Percentiles rank a stretch among this genome's conserved stretches.
These are phyloP conservation scores for Sarcocystis neurona DNA, from an alignment of 169 alveolate species.

Conservation along the genomic window DNA sequence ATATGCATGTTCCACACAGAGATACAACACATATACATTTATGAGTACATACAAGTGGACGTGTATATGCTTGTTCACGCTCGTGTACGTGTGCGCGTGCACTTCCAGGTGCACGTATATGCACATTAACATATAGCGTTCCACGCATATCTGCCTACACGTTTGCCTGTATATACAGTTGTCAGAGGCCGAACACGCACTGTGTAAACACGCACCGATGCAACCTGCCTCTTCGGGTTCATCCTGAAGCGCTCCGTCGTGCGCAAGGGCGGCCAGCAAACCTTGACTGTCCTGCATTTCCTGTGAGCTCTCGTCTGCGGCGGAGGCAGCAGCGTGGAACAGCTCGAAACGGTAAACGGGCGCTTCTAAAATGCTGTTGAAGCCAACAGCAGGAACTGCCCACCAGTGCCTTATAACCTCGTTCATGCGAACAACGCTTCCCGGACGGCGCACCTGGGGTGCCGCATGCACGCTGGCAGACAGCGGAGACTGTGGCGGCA, in stretches of 20 bases:
- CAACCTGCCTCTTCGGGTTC: neutral
- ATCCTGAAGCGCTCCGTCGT: neutral
- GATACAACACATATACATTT: no score
- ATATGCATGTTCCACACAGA: no score
- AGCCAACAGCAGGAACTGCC: slow-evolving; percentile 80
- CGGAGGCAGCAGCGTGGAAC: slow-evolving; percentile 15
- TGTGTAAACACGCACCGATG: neutral
- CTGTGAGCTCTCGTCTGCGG: neutral
- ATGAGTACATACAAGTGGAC: neutral
- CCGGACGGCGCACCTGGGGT: slow-evolving; percentile 23
- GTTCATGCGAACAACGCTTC: slow-evolving; percentile 21
- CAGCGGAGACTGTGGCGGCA: neutral
- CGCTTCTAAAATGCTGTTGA: slow-evolving; percentile 79
- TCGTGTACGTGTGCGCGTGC: neutral
- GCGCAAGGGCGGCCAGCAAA: slow-evolving; percentile 14
- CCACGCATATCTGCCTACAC: no score
- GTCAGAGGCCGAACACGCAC: no score
- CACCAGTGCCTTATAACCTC: slow-evolving; percentile 32
- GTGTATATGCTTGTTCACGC: neutral
- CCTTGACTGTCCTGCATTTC: neutral
- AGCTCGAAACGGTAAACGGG: slow-evolving; percentile 73
- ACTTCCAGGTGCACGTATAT: no score
- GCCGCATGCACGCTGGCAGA: slow-evolving; percentile 6
- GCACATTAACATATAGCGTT: no score
- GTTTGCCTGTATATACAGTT: no score